Conservation (phyloP, 768 basidiomycete genomes). For the Boletus tomentosulus region DNA sequence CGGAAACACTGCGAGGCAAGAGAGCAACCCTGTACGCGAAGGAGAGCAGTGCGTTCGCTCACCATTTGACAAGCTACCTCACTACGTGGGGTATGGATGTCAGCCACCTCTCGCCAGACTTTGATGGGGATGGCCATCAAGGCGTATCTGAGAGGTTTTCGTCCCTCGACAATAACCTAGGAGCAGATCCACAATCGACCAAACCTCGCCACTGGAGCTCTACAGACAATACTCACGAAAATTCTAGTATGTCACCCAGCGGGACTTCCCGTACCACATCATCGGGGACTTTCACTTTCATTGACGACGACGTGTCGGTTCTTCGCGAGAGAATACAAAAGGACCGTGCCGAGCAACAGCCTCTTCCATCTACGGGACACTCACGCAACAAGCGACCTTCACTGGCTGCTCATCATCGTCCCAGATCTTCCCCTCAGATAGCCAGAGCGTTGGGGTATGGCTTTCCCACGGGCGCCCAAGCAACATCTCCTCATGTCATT, state of each 20-base stretch:
- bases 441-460: conserved; percentile 48
- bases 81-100: conserved; percentile 96
- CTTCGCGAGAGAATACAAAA: conserved; percentile 71
- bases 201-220: conserved; percentile 23
- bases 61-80: conserved; percentile 88
- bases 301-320: conserved; percentile 87
- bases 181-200: conserved; percentile 3
- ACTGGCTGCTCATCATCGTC: conserved; percentile 61
- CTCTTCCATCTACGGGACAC: conserved; percentile 36
- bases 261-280: conserved; percentile 23
- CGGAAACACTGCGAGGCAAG: conserved; percentile 78
- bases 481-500: conserved; percentile 41
- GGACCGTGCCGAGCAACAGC: conserved; percentile 51
- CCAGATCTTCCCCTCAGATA: conserved; percentile 79
- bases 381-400: conserved; percentile 61
- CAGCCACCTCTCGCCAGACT: conserved; percentile 66
- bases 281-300: conserved; percentile 68
- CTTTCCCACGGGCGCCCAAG: conserved; percentile 25
- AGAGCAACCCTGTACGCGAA: conserved; percentile 81
- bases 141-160: conserved; percentile 12
- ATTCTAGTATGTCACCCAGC: conserved; percentile 7
- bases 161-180: conserved; percentile 6
- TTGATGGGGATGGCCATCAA: conserved; percentile 42
- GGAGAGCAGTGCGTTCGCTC: conserved; percentile 85
- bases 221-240: conserved; percentile 20